Conservation (phyloP, 2,329 filamentous ascomycete species). For the Waltergamsia citrina region DNA sequence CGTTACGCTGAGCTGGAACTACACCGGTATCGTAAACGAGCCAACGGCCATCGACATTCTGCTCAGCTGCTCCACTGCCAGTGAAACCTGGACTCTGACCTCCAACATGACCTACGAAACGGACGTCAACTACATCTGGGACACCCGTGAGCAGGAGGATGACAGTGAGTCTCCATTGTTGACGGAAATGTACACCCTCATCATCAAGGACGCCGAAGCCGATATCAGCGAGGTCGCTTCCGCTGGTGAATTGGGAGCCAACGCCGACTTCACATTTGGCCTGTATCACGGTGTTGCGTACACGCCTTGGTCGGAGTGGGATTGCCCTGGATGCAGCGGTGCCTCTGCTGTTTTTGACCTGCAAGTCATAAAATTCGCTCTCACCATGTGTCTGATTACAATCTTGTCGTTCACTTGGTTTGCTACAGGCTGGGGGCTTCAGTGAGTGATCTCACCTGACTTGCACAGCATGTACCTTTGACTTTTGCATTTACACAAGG, state of each 20-base stretch:
- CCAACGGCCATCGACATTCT: constrained; percentile 53
- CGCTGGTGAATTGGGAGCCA: constrained; percentile 45
- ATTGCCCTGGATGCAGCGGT: constrained; percentile 48
- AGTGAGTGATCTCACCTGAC: no score
- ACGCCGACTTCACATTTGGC: constrained; percentile 42
- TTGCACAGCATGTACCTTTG: no score
- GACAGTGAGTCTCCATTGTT: constrained; percentile 35
- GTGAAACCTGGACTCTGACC: constrained; percentile 50
- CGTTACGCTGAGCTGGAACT: constrained; percentile 56
- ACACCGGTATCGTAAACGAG: constrained; percentile 47
- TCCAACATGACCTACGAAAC: constrained; percentile 51
- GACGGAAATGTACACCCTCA: constrained; percentile 48
- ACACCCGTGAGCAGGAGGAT: constrained; percentile 41
- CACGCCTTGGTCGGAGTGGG: constrained; percentile 39
- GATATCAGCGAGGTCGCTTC: constrained; percentile 38
- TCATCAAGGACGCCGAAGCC: constrained; percentile 50
- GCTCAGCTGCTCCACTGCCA: constrained; percentile 42
- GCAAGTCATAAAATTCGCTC: constrained; percentile 37
- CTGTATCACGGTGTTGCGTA: constrained; percentile 46
- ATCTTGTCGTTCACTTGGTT: constrained; percentile 57
- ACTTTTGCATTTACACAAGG: no score
- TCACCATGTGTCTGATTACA: constrained; percentile 46
- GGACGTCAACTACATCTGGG: constrained; percentile 45
- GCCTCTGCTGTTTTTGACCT: constrained; percentile 36
- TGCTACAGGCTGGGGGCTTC: constrained; percentile 38